Evolutionary conservation across 345 rosid species (phyloP), one percentile per base, ranked within the genome.

Genomic region (Combretum micranthum): DNA sequence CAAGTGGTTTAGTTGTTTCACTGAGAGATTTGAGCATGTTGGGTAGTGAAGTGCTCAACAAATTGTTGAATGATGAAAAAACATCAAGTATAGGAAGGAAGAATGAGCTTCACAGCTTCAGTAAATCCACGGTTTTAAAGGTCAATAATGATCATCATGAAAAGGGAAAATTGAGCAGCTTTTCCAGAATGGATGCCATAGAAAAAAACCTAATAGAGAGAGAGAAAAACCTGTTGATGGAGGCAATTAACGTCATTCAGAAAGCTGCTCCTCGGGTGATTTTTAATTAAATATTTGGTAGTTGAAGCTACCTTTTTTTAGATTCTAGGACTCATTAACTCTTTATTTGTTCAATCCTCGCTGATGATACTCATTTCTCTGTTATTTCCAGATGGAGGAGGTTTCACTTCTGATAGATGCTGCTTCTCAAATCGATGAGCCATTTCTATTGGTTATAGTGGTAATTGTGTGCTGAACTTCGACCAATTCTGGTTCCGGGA

Each of bases 401-500:
- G 76, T 83, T 68, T 83, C 99, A 18, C 92, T 89, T 69, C 94
- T 93, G 63, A 63, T 79, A 56, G 97, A 89, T 76, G 94, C 94
- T 37, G 79, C 78, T 67, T 77, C 97, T 72, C 88, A 80, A 77
- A 80, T 93, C 62, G 94, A 93, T 75, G 96, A 87, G 81, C 97
- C 99, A 37, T 85, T 89, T 83, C 78, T 89, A 48, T 85, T 87
- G 94, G 97, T 78, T 63, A 89, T 93, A 85, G 97, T 87, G 96
- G 97, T 93, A 93, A 89, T 85, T 82, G 90, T 79, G 97, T 81
- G 94, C 96, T 87, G 91, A 93, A 83, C 87, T 83, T 77, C 99
- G 68, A 82, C 86, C 82, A 86, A 83, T 80, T 93, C 87, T 89
- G 96, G 94, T 87, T 83, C 94, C 88, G 75, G 82, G 95, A 75